Base-by-base conservation (phyloP, 2,329 filamentous ascomycete genomes). In the Trichoderma atroviride region DNA sequence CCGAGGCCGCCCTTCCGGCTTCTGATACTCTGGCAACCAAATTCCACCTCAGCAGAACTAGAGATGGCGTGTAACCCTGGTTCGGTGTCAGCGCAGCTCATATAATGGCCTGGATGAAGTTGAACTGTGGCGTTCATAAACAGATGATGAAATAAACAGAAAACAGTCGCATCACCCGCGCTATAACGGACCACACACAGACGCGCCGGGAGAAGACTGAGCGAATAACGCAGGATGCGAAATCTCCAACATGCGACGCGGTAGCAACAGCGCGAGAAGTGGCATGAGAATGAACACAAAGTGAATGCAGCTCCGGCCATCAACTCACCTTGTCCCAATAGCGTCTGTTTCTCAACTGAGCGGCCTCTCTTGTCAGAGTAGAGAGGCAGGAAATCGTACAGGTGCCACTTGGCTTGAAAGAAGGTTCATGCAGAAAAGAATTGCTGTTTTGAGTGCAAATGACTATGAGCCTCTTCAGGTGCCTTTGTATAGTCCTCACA, bases 301-400 rank as follows among this genome's bases (percentile, higher is more conserved):
- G 22, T 67, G 55, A 67, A 67, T 37, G 63, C 55, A 67, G 47
- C 53, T 43, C 40, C 16, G 37, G 35, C 40, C 31, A 16, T 31
- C 55, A 19, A 67, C 64, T 67, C 55, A 67, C 64, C 64, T 67
- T 22, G 31, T 43, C 47, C 40, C n/a, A 53, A 29, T 35, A 52
- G 43, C 43, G 11, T 31, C 5, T 47, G 43, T 19, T 31, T 47
- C 60, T 29, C 14, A 62, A 35, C 27, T 35, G 33, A 37, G 29
- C 64, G 27, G 56, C 64, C 64, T 59, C 64, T 55, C 64, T 59
- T 52, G 22, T 37, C 33, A 43, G n/a, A 33, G 40, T 22, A 52
- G n/a, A 43, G 37, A 19, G 19, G 19, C 37, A n/a, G 29, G 29
- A 35, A 67, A 52, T 22, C 14, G 55, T 31, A 59, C n/a, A 16